Conservation (phyloP, 352 stramenopile genomes). For the Phytopythium kandeliae region DNA sequence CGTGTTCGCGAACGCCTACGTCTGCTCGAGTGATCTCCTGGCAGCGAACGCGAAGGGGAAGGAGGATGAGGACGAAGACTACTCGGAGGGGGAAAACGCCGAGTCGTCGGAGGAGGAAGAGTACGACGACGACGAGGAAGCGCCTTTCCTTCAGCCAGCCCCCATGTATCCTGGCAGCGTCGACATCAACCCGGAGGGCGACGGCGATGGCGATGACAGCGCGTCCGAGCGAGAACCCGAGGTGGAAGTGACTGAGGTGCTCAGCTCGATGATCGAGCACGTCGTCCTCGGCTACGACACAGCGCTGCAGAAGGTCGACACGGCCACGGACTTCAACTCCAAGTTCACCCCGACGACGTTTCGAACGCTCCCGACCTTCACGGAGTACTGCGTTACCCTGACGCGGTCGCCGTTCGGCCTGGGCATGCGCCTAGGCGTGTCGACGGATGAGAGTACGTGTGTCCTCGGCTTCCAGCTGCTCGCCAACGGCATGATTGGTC, state of each 20-base stretch:
- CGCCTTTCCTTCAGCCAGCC: constrained; percentile 25
- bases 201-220: constrained; percentile 35
- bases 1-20: constrained; percentile 73
- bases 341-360: constrained; percentile 49
- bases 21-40: constrained; percentile 68
- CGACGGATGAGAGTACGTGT: constrained; percentile 44
- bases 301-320: constrained; percentile 30
- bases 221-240: constrained; percentile 53
- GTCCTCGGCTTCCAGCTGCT: constrained; percentile 83
- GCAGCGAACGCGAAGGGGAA: constrained; percentile 31
- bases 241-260: constrained; percentile 63
- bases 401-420: constrained; percentile 62
- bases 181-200: constrained; percentile 31
- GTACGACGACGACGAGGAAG: constrained; percentile 54
- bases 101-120: constrained; percentile 63
- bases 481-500: constrained; percentile 63
- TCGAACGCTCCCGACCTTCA: constrained; percentile 41
- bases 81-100: constrained; percentile 64
- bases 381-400: constrained; percentile 70
- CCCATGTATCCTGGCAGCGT: constrained; percentile 59
- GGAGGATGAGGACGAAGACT: constrained; percentile 66
- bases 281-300: constrained; percentile 73
- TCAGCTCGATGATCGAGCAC: constrained; percentile 79
- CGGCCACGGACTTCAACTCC: constrained; percentile 43
- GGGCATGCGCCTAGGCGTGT: constrained; percentile 76